Conservation (phyloP, 371 early-diverging fungal species). For the Circinella minor region DNA sequence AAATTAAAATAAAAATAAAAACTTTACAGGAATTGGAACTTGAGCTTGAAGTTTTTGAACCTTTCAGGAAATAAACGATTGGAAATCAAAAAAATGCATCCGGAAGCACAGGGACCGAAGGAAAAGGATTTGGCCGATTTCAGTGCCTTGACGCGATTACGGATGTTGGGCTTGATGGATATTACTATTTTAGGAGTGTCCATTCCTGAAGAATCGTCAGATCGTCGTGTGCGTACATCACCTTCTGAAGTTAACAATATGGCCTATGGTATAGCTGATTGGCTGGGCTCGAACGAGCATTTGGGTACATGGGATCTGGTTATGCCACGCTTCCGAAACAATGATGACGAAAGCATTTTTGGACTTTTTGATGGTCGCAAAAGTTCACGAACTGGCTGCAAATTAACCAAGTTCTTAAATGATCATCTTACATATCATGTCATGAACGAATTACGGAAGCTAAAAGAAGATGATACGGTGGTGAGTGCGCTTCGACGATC, state of each 20-base stretch:
- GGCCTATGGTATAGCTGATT: slow-evolving; percentile 89
- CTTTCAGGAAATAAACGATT: slow-evolving; percentile 90
- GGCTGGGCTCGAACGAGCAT: slow-evolving; percentile 68
- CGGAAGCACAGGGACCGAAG: slow-evolving; percentile 43
- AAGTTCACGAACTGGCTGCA: slow-evolving; percentile 58
- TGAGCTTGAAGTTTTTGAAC: slow-evolving; percentile 87
- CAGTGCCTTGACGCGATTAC: slow-evolving; percentile 71
- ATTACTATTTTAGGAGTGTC: slow-evolving; percentile 82
- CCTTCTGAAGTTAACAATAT: slow-evolving; percentile 81
- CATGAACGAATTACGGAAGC: slow-evolving; percentile 72
- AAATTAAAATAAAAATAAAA: neutral
- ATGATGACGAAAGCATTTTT: slow-evolving; percentile 89
- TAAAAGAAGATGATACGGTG: slow-evolving; percentile 56
- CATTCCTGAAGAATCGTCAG: slow-evolving; percentile 81
- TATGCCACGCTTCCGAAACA: slow-evolving; percentile 77
- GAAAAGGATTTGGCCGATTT: slow-evolving; percentile 79
- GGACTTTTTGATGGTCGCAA: slow-evolving; percentile 86
- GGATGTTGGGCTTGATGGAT: slow-evolving; percentile 88
- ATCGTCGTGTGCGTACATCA: slow-evolving; percentile 86
- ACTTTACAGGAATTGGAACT: slow-evolving; percentile 81
- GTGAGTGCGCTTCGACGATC: slow-evolving; percentile 73
- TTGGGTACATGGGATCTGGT: slow-evolving; percentile 83
- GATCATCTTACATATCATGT: slow-evolving; percentile 74
- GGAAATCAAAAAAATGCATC: slow-evolving; percentile 78
- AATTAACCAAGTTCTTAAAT: slow-evolving; percentile 72